phyloP scores from a whole-genome alignment of 2,329 filamentous ascomycete species.

The Daldinia sp. region DNA sequence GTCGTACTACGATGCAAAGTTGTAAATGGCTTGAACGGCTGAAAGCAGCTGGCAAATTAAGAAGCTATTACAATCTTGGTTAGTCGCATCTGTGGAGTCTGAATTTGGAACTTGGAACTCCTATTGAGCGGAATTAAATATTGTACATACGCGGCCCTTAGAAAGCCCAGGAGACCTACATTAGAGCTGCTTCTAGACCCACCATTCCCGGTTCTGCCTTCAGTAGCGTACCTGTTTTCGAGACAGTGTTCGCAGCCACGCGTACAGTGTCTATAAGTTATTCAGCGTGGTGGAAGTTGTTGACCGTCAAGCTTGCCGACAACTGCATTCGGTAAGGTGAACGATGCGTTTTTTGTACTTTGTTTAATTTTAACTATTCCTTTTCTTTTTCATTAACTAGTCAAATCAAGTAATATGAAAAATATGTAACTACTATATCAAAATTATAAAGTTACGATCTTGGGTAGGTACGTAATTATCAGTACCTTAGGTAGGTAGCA shows the following conservation, averaged over 20 bases:
- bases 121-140: slow-evolving; percentile 12
- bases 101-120: background rate
- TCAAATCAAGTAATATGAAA: background rate
- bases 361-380: background rate
- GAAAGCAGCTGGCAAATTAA: background rate
- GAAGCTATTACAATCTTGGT: background rate
- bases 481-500: background rate
- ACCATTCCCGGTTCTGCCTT: slow-evolving; percentile 21
- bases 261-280: slow-evolving; percentile 10
- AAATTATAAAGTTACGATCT: too few relatives aligned
- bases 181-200: slow-evolving; percentile 32
- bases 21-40: background rate
- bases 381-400: too few relatives aligned
- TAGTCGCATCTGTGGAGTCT: background rate
- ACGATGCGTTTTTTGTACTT: background rate
- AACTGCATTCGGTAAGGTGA: background rate
- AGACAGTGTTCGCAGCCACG: slow-evolving; percentile 6
- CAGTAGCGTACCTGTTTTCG: slow-evolving; percentile 9
- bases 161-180: slow-evolving; percentile 11
- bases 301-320: background rate
- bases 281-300: background rate
- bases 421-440: background rate
- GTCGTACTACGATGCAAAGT: background rate
- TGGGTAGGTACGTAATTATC: background rate
- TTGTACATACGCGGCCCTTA: slow-evolving; percentile 11